phyloP scores from a whole-genome alignment of 805 yeast species.

The Starmera quercuum region DNA sequence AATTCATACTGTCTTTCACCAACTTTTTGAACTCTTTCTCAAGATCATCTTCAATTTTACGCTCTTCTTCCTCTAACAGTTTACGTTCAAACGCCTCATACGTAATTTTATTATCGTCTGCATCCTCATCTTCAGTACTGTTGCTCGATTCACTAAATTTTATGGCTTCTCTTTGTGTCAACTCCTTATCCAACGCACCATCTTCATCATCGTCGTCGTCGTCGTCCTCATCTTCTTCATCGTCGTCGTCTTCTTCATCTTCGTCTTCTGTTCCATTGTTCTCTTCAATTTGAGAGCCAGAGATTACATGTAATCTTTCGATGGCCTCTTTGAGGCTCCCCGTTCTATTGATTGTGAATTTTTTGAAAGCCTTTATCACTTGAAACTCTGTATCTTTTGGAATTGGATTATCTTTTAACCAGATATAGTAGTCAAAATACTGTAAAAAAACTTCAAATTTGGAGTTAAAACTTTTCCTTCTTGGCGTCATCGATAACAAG shows the following conservation, averaged over 20 bases:
- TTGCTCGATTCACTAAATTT: constrained; percentile 6
- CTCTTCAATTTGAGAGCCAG: too few species aligned
- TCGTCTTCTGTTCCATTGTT: constrained; percentile 17
- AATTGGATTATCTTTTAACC: constrained; percentile 51
- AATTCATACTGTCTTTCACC: constrained; percentile 42
- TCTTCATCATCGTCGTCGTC: constrained; percentile 16
- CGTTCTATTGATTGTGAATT: constrained; percentile 29
- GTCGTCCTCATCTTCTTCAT: constrained; percentile 8
- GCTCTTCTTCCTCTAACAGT: constrained; percentile 32
- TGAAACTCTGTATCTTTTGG: constrained; percentile 57
- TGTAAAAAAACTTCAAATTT: constrained; percentile 36
- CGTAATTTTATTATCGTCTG: constrained; percentile 21
- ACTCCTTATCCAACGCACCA: constrained; percentile 24
- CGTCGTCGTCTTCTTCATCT: constrained; percentile 17
- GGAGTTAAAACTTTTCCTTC: constrained; percentile 6
- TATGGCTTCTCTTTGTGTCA: constrained; percentile 18
- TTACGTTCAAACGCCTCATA: constrained; percentile 31
- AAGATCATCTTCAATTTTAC: constrained; percentile 40
- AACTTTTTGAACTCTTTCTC: constrained; percentile 50
- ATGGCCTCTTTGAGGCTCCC: constrained; percentile 35
- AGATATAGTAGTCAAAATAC: constrained; percentile 65
- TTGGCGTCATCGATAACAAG: constrained; percentile 24
- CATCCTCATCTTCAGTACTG: constrained; percentile 21
- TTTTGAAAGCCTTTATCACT: constrained; percentile 35
- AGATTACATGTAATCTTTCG: constrained; percentile 26